phyloP scores from a whole-genome alignment of 805 yeast species.

The Kodamaea sagamina region DNA sequence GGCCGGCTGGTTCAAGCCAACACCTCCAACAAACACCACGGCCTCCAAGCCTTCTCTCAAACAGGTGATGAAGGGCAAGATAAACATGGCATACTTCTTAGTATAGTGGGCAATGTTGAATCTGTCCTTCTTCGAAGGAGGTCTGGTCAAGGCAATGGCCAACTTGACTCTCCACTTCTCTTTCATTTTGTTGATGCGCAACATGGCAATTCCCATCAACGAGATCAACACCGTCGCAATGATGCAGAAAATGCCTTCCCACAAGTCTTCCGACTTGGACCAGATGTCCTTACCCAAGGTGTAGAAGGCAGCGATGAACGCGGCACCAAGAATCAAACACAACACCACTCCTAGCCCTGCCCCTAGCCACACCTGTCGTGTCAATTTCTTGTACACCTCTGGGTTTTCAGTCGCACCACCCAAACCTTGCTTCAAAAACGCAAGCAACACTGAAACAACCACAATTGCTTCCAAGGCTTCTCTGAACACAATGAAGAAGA shows the following conservation, averaged over 20 bases:
- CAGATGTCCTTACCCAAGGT: slow-evolving; percentile 24
- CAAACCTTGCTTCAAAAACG: slow-evolving; percentile 30
- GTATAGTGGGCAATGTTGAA: slow-evolving; percentile 54
- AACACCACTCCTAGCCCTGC: slow-evolving; percentile 22
- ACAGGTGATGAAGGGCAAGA: slow-evolving; percentile 87
- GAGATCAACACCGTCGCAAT: slow-evolving; percentile 29
- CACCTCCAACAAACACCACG: slow-evolving; percentile 94
- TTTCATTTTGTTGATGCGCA: slow-evolving; percentile 31
- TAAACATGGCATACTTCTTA: slow-evolving; percentile 82
- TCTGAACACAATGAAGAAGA: slow-evolving; percentile 29
- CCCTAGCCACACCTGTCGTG: slow-evolving; percentile 27
- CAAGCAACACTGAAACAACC: slow-evolving; percentile 30
- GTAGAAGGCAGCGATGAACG: slow-evolving; percentile 28
- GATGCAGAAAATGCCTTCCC: slow-evolving; percentile 30
- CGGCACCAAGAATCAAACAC: slow-evolving; percentile 26
- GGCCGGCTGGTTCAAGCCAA: slow-evolving; percentile 57
- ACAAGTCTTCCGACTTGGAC: slow-evolving; percentile 25
- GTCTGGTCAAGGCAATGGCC: slow-evolving; percentile 26
- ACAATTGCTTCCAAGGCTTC: slow-evolving; percentile 29
- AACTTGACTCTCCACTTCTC: slow-evolving; percentile 33
- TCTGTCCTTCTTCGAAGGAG: slow-evolving; percentile 18
- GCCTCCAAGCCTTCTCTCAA: slow-evolving; percentile 98
- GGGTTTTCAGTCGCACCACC: slow-evolving; percentile 26
- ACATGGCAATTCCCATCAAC: slow-evolving; percentile 31
- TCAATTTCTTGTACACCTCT: slow-evolving; percentile 20